Conservation (phyloP, 2,329 filamentous ascomycete genomes). For the Hypoxylon sp. region DNA sequence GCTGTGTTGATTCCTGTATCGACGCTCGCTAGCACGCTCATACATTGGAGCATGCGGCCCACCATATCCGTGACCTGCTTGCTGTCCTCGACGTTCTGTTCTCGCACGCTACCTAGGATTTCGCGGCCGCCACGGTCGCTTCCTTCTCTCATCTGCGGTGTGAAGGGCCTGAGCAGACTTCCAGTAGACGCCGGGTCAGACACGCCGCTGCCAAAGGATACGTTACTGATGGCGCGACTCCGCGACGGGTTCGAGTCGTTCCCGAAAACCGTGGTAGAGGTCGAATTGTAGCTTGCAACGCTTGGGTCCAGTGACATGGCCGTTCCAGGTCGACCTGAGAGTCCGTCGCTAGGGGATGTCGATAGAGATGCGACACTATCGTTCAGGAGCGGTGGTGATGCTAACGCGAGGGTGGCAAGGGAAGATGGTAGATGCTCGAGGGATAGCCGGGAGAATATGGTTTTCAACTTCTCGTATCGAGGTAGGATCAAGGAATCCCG, state of each 20-base stretch:
- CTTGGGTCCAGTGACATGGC: constrained; percentile 81
- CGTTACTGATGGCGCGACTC: constrained; percentile 88
- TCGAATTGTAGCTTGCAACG: constrained; percentile 84
- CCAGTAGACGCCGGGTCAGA: constrained; percentile 58
- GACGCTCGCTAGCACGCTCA: constrained; percentile 88
- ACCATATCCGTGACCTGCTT: constrained; percentile 94
- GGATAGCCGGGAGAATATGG: constrained; percentile 89
- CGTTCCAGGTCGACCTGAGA: constrained; percentile 73
- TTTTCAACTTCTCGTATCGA: constrained; percentile 88
- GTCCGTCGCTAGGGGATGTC: constrained; percentile 61
- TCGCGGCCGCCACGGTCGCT: constrained; percentile 47
- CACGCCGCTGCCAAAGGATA: constrained; percentile 72
- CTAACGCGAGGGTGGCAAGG: constrained; percentile 66
- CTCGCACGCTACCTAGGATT: constrained; percentile 61
- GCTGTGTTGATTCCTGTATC: constrained; percentile 56
- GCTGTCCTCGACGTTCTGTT: constrained; percentile 76
- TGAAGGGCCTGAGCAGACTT: constrained; percentile 66
- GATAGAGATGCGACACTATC: constrained; percentile 65
- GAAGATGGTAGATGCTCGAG: constrained; percentile 80
- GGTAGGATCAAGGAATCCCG: constrained; percentile 90
- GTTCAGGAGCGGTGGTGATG: constrained; percentile 67
- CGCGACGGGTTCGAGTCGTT: constrained; percentile 69
- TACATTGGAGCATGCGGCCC: constrained; percentile 94
- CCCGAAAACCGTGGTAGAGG: constrained; percentile 84
- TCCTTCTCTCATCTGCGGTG: constrained; percentile 57